Evolutionary conservation across 257 asterid species (phyloP), one percentile per base, ranked within the genome.

Genomic region (Salvia splendens): DNA sequence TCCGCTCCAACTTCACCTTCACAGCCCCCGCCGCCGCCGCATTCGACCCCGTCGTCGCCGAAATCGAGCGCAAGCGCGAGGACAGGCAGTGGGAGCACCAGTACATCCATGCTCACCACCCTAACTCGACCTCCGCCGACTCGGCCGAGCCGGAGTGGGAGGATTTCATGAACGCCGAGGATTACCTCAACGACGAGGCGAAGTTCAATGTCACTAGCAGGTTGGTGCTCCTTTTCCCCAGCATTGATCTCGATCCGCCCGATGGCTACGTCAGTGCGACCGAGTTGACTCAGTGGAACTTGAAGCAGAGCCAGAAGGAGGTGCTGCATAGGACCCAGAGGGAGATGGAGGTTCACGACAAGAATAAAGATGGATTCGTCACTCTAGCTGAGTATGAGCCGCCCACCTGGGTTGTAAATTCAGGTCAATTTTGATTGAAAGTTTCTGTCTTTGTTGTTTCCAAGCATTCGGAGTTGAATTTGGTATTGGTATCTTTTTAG

Each of bases 131-230:
- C 43, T 73, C 59, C 65, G 78, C 67, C 59, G 88, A 91, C 43
- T 73, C 59, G 65, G 78, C 67, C 59, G 88, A 91, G 78, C 95
- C 98, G 54, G 99, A 88, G 86, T 90, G 96, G 99, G 96, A 84
- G 83, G 97, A 88, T 66, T 88, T 86, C 76, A 79, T 86, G 86
- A 78, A 90, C 72, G 97, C 91, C 14, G 99, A 93, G 83, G 99
- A 93, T 73, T 93, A 87, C 64, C 63, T 93, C 73, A 93, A 93
- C 60, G 96, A 86, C 28, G 95, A 88, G 83, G 94, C 84, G 65
- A 88, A 75, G 82, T 93, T 93, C 76, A 93, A 93, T 66, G 88
- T 93, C 14, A 93, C 97, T 12, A 69, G 80, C 65, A 84, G 99
- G 80, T 80, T 93, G 73, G 72, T 88, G 50, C 17, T 85, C 15